Evolutionary conservation across 1,284 basidiomycete species (phyloP), one percentile per base, ranked within the genome.

Genomic region (Ustilago trichophora): DNA sequence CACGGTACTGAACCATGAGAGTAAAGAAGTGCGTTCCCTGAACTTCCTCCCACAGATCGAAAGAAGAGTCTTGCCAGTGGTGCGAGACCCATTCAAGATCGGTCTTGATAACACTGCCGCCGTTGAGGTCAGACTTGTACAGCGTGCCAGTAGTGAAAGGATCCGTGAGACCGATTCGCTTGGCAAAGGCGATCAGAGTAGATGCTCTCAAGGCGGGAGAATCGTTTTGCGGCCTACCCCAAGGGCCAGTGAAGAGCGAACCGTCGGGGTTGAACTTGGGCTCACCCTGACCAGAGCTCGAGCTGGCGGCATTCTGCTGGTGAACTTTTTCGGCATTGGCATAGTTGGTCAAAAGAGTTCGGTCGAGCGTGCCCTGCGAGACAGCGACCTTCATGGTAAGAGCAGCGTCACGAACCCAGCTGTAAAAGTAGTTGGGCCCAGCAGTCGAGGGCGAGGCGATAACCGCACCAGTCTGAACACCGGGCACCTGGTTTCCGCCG

Each of bases 181-280:
- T 65, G 21, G 57, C 73, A 33, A 56, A 75, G 34, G 64, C 59
- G 41, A 73, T 73, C 8, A 72, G 35, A 16, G 72, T 36, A 4
- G 55, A 55, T 6, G 71, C 71, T 4, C 71, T 31, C 22, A 73
- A 83, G 12, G 90, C 88, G 24, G 90, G 89, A 0, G 90, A 88
- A 82, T 91, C 90, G 87, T 87, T 84, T 75, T 90, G 89, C 45
- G 90, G 89, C 38, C 88, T 85, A 21, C 88, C 88, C 88, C 87
- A 89, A 6, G 71, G 66, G 10, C 71, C 71, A 4, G 66, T 73
- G 65, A 87, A 89, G 1, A 83, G 70, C 1, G 70, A 74, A 13
- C 83, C 82, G 58, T 84, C 73, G 6, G 82, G 80, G 59, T 86
- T 83, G 75, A 87, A 89, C 70, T 88, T 88, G n/a, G 88, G 88